Evolutionary conservation across 208 protist genomes (phyloP), one percentile per base, ranked within the genome.

Genomic region (Acanthamoeba sp.): DNA sequence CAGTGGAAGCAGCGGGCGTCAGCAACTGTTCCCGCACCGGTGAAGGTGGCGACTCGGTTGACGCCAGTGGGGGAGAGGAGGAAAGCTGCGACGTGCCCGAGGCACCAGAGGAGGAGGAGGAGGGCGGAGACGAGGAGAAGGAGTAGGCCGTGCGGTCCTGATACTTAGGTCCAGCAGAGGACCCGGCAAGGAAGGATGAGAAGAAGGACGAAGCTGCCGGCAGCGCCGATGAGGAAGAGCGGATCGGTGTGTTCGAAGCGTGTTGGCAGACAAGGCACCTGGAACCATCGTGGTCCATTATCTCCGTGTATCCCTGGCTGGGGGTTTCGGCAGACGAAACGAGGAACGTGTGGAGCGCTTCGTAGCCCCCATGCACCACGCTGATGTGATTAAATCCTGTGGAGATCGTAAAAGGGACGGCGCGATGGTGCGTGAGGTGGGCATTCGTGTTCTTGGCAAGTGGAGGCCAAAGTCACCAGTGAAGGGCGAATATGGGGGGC

Each of bases 331-430:
- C 36, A 80, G 71, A 45, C 6, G 71, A n/a, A 16, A 34, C 24
- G 80, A 36, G 32, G 36, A 38, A 12, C 22, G 80, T 24, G 32
- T 88, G 80, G 7, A 88, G 80, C 27, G 80, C 80, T 9, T 88
- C 80, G 36, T 88, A 88, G 50, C 80, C 80, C 2, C 80, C 80
- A 64, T 62, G 42, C 18, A 88, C 40, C 27, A 42, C 14, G 32
- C 80, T 88, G 7, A 88, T 45, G 29, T 88, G 80, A 12, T 55
- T 62, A 12, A 88, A 88, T 34, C 80, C 80, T 88, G 42, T 1
- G 5, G 1, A 42, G 9, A 4, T 10, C n/a, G 27, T 50, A 36
- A 20, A n/a, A n/a, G n/a, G n/a, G n/a, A n/a, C n/a, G n/a, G n/a
- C n/a, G n/a, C n/a, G n/a, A n/a, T n/a, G n/a, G n/a, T n/a, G n/a